Evolutionary conservation across 2,329 filamentous ascomycete genomes (phyloP).

Genomic region (Stagonosporopsis tanaceti): DNA sequence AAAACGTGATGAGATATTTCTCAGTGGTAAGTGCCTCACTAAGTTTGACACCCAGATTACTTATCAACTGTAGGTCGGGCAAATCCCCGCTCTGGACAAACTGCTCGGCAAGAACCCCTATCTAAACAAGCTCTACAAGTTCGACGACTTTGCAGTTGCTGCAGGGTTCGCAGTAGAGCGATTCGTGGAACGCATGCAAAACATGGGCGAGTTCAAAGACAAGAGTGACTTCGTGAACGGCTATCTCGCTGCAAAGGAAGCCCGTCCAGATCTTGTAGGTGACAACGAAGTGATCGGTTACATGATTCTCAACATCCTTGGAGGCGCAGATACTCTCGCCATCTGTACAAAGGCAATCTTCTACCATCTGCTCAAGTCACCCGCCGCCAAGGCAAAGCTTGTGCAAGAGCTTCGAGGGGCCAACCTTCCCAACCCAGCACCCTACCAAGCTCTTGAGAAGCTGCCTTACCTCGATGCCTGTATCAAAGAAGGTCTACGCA

Average conservation of each 20-base stretch:
- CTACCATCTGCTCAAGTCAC: slow-evolving; percentile 37
- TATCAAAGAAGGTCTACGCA: slow-evolving; percentile 57
- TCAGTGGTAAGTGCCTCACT: slow-evolving; percentile 30
- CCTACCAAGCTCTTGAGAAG: slow-evolving; percentile 29
- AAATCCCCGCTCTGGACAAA: slow-evolving; percentile 42
- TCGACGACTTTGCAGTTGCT: slow-evolving; percentile 34
- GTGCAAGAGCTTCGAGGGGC: slow-evolving; percentile 34
- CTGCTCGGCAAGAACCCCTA: slow-evolving; percentile 35
- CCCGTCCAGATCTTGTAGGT: slow-evolving; percentile 30
- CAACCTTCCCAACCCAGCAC: slow-evolving; percentile 25
- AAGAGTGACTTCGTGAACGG: slow-evolving; percentile 34
- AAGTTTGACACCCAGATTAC: too few species aligned
- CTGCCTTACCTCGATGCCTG: slow-evolving; percentile 57
- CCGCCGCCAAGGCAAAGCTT: slow-evolving; percentile 29
- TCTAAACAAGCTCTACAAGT: slow-evolving; percentile 30
- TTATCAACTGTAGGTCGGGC: slow-evolving; percentile 29
- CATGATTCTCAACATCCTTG: slow-evolving; percentile 46
- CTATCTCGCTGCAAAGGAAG: slow-evolving; percentile 30
- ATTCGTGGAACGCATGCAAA: slow-evolving; percentile 32
- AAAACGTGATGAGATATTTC: slow-evolving; percentile 36
- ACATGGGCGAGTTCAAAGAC: slow-evolving; percentile 26
- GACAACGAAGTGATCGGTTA: slow-evolving; percentile 44
- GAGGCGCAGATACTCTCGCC: slow-evolving; percentile 41
- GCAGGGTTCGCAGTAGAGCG: slow-evolving; percentile 30
- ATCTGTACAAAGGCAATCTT: slow-evolving; percentile 37